Evolutionary conservation across 495 filamentous ascomycete genomes (phyloP), one percentile per base, ranked within the genome.

Genomic region (Podospora tetraspora): DNA sequence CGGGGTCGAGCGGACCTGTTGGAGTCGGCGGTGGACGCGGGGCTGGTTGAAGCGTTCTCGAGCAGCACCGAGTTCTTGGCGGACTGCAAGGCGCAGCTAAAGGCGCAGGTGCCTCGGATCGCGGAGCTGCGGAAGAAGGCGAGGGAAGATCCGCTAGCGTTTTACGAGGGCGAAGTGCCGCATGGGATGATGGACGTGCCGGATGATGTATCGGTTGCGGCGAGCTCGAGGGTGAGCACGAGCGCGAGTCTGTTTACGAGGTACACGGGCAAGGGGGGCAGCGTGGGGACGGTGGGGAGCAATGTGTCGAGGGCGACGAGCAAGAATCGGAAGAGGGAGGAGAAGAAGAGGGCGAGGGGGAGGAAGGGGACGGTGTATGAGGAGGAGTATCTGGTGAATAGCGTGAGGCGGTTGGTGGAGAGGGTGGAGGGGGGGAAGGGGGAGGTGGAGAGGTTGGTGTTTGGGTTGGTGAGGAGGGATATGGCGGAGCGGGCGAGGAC

Each of bases 291-390:
- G 2, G 83, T 87, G 1, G 84, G 80, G 1, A 89, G 86, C 60
- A 84, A 84, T 21, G 84, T 85, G 2, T 90, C 90, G 22, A 84
- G 92, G 11, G 88, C 88, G 61, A 96, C 92, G 30, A 90, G 87
- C 62, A 93, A 92, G 82, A 97, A 94, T 68, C 85, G 92, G 19
- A 83, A 88, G 19, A 82, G 91, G 19, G 95, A 98, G 77, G 95
- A 99, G 83, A 89, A 96, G 73, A 99, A 99, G 86, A 86, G 93
- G 8, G 95, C 95, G 0, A 84, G 92, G 27, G 95, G 95, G 16
- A 92, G 96, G 77, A 97, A 97, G 83, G 95, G 95, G 19, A 97
- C 90, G 57, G 90, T 99, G 5, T 99, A 98, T 75, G 95, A 99
- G 74, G 95, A 98, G 76, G 95, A 97, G 78, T 98, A 99, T 76